Evolutionary conservation across 306 rosid species (phyloP).

Genomic region (Rubus idaeus): DNA sequence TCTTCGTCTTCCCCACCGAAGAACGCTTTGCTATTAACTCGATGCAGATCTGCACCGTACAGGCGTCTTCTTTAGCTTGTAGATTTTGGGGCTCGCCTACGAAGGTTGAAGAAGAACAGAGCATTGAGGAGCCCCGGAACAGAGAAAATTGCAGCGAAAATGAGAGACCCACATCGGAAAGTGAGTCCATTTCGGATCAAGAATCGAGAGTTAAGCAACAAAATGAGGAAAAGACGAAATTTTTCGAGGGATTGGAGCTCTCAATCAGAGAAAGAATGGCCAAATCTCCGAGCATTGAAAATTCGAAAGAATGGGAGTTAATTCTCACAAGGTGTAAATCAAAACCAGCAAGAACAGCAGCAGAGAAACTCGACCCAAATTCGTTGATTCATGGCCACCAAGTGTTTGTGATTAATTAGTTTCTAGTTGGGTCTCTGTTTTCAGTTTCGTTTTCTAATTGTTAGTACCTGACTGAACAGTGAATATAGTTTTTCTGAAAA

Average conservation of each 20-base stretch:
- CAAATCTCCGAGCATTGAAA: slow-evolving; percentile 33
- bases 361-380: slow-evolving; percentile 51
- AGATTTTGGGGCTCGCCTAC: slow-evolving; percentile 65
- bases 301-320: slow-evolving; percentile 25
- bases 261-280: slow-evolving; percentile 34
- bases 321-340: slow-evolving; percentile 83
- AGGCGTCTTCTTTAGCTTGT: slow-evolving; percentile 61
- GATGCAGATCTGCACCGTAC: slow-evolving; percentile 83
- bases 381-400: slow-evolving; percentile 40
- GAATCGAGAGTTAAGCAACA: slow-evolving; percentile 27
- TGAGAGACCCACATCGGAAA: slow-evolving; percentile 27
- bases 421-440: neutral
- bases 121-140: slow-evolving; percentile 22
- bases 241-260: slow-evolving; percentile 38
- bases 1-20: slow-evolving; percentile 51
- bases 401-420: slow-evolving; percentile 46
- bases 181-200: slow-evolving; percentile 41
- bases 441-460: slow-evolving; percentile 1
- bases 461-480: slow-evolving; percentile 5
- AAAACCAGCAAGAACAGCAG: slow-evolving; percentile 62
- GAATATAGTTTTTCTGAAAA: slow-evolving; percentile 4
- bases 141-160: slow-evolving; percentile 18
- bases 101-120: slow-evolving; percentile 25
- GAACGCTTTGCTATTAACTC: slow-evolving; percentile 64
- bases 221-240: slow-evolving; percentile 32